Percentiles rank a stretch among this genome's conserved stretches.
These are phyloP conservation scores for Stephanodiscus triporus DNA, from an alignment of 108 stramenopile species.

Conservation along the genomic window DNA sequence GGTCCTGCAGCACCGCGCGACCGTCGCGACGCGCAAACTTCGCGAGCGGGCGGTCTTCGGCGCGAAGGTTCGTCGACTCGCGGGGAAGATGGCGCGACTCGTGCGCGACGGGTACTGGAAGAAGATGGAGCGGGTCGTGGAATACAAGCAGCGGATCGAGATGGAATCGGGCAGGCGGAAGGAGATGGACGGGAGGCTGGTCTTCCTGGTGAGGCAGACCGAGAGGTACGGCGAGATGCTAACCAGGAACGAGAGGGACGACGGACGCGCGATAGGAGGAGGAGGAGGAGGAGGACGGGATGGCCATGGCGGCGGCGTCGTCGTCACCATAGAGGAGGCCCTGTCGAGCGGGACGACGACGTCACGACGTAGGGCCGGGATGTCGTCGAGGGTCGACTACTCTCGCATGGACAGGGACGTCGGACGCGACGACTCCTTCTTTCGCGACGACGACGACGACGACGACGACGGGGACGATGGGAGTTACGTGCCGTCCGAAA, in stretches of 20 bases:
- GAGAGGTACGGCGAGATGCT: constrained; percentile 77
- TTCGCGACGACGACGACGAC: background rate
- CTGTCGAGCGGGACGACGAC: constrained; percentile 11
- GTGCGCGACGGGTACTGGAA: constrained; percentile 64
- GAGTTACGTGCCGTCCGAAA: constrained; percentile 19
- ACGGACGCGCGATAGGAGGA: constrained; percentile 4
- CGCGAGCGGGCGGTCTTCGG: constrained; percentile 62
- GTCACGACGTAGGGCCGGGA: background rate
- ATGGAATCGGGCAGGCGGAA: constrained; percentile 62
- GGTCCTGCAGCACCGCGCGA: constrained; percentile 55
- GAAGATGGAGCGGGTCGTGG: constrained; percentile 85
- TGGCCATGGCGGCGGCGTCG: constrained; percentile 1
- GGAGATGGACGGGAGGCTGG: constrained; percentile 90
- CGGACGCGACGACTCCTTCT: no score
- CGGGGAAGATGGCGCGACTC: constrained; percentile 42
- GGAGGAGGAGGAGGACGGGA: constrained; percentile 24
- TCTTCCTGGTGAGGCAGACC: constrained; percentile 79
- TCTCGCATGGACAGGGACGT: constrained; percentile 25
- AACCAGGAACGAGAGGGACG: background rate
- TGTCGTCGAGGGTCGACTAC: constrained; percentile 28
- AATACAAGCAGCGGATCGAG: constrained; percentile 74
- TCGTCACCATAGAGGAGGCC: constrained; percentile 73
- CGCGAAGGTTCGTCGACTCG: constrained; percentile 56
- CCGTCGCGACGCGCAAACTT: constrained; percentile 43
- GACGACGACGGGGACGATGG: constrained; percentile 7